Evolutionary conservation across 768 basidiomycete genomes (phyloP).

Genomic region (Pilatotrama ljubarskyi): DNA sequence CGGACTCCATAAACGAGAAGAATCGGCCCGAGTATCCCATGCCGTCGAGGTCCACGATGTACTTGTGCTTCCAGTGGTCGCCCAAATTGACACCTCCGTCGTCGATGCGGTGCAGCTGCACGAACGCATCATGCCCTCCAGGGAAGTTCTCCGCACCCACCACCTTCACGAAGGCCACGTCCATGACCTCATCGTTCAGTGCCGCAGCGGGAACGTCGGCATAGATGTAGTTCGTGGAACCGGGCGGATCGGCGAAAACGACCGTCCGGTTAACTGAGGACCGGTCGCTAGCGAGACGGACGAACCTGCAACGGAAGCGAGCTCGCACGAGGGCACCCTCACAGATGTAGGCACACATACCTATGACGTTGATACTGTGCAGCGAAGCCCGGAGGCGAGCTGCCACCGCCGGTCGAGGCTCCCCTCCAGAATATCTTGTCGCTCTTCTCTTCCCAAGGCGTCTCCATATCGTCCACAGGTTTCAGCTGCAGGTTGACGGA

Average conservation of each 20-base stretch:
- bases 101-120: constrained; percentile 64
- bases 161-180: constrained; percentile 80
- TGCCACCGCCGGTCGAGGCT: constrained; percentile 93
- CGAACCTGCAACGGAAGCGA: constrained; percentile 46
- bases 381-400: constrained; percentile 80
- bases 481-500: constrained; percentile 67
- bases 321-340: neutral
- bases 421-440: constrained; percentile 94
- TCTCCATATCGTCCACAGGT: constrained; percentile 82
- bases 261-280: constrained; percentile 58
- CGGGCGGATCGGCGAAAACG: constrained; percentile 67
- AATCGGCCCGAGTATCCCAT: constrained; percentile 95
- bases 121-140: constrained; percentile 67
- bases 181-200: constrained; percentile 83
- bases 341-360: constrained; percentile 35
- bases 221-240: constrained; percentile 56
- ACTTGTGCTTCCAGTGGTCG: constrained; percentile 89
- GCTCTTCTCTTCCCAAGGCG: constrained; percentile 85
- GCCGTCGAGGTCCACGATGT: constrained; percentile 89
- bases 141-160: constrained; percentile 73
- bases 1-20: constrained; percentile 80
- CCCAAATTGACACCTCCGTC: constrained; percentile 79
- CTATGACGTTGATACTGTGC: constrained; percentile 86
- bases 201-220: constrained; percentile 55
- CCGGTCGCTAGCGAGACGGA: constrained; percentile 72